Percentiles rank a stretch among this genome's conserved stretches.
These are phyloP conservation scores for Solanum infundibuliforme DNA, from an alignment of 257 asterid species.

Conservation along the genomic window DNA sequence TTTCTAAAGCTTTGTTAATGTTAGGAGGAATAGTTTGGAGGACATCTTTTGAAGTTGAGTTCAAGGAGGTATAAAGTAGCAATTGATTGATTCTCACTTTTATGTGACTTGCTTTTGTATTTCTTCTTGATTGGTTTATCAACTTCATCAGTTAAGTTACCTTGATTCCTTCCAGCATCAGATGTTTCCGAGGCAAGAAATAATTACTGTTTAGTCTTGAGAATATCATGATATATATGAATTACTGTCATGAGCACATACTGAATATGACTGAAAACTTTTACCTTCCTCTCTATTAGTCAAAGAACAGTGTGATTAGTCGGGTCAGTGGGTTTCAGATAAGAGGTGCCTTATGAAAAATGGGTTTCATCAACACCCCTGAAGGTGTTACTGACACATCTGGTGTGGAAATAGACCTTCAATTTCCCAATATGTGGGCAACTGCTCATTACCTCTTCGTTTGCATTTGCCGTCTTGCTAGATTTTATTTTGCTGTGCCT, in stretches of 20 bases:
- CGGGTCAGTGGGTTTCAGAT: background rate
- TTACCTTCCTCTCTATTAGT: background rate
- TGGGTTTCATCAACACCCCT: background rate
- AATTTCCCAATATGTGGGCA: background rate
- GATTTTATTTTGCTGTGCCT: background rate
- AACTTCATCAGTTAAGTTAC: background rate
- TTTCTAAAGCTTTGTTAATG: conserved; percentile 6
- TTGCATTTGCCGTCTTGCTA: background rate
- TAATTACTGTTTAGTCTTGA: background rate
- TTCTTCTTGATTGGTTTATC: background rate
- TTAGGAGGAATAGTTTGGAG: conserved; percentile 1
- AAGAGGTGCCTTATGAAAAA: background rate
- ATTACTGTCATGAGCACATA: background rate
- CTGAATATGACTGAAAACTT: background rate
- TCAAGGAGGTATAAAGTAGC: background rate
- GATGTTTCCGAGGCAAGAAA: background rate
- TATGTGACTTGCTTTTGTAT: background rate
- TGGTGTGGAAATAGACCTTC: background rate
- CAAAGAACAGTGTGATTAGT: background rate
- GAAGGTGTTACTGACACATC: background rate
- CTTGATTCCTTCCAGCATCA: background rate
- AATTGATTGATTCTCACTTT: conserved; percentile 1
- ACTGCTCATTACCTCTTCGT: background rate
- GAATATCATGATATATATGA: background rate
- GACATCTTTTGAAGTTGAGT: conserved; percentile 6